Conservation (phyloP, 2,329 filamentous ascomycete genomes). For the Zymoseptoria pseudotritici region DNA sequence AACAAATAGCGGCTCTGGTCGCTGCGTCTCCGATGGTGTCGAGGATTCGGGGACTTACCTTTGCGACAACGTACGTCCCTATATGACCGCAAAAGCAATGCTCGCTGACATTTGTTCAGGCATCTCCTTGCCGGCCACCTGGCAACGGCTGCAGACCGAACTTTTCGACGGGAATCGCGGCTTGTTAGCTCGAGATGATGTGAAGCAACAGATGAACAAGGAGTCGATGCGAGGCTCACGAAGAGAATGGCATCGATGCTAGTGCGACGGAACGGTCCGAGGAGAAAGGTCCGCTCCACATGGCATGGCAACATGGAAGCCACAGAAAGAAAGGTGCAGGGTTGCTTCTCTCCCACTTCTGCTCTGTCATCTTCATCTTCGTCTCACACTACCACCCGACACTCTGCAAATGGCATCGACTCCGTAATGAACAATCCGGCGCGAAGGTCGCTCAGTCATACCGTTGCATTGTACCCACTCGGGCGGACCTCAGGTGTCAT, state of each 20-base stretch:
- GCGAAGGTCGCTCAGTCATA: neutral
- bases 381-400: neutral
- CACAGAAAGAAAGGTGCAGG: too few species aligned
- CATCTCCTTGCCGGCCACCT: too few species aligned
- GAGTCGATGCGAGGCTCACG: neutral
- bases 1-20: too few species aligned
- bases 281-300: neutral
- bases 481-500: neutral
- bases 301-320: too few species aligned
- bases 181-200: too few species aligned
- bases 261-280: neutral
- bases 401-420: neutral
- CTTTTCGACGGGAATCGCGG: too few species aligned
- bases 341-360: too few species aligned
- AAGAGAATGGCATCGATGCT: neutral
- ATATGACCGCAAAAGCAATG: neutral
- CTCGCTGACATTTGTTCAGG: too few species aligned
- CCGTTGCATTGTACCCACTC: neutral
- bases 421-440: neutral
- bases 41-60: too few species aligned
- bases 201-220: too few species aligned
- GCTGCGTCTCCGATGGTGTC: too few species aligned
- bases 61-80: neutral
- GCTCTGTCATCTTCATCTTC: neutral
- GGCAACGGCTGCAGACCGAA: too few species aligned